Percentiles rank a stretch among this genome's conserved stretches.
Evolutionary conservation across 192 early-diverging fungal genomes (phyloP).

Genomic region (Podochytrium sp.): DNA sequence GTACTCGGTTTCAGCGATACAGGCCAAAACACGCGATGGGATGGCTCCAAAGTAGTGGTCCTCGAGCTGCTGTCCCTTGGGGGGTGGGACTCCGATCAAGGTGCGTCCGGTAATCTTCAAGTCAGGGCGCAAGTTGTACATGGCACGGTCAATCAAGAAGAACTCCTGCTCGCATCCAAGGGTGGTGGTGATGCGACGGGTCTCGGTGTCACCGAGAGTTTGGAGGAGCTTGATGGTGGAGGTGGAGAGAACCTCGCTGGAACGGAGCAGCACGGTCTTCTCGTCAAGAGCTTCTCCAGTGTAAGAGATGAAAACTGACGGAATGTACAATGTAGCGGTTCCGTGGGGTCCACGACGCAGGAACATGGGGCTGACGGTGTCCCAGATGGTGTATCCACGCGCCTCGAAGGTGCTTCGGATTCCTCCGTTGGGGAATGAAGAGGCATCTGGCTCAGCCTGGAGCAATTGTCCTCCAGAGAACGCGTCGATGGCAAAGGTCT

Average conservation of each 20-base stretch:
- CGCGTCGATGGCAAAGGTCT: conserved; percentile 80
- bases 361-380: conserved; percentile 94
- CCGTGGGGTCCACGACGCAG: conserved; percentile 88
- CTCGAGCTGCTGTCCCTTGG: conserved; percentile 98
- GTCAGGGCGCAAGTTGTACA: conserved; percentile 93
- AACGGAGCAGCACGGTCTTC: conserved; percentile 95
- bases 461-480: conserved; percentile 97
- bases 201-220: conserved; percentile 76
- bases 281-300: conserved; percentile 98
- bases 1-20: conserved; percentile 91
- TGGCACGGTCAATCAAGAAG: conserved; percentile 93
- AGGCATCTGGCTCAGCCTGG: conserved; percentile 99
- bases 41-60: conserved; percentile 99
- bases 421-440: conserved; percentile 97
- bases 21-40: conserved; percentile 86
- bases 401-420: conserved; percentile 98
- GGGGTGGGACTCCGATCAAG: conserved; percentile 88
- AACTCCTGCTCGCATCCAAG: conserved; percentile 98
- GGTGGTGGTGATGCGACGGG: conserved; percentile 85
- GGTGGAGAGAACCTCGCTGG: conserved; percentile 82
- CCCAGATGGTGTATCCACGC: conserved; percentile 99
- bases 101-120: conserved; percentile 95
- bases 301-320: conserved; percentile 98
- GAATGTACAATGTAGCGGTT: conserved; percentile 92
- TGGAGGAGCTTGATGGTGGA: conserved; percentile 79